Evolutionary conservation across 257 asterid genomes (phyloP), one percentile per base, ranked within the genome.

Genomic region (Solanum peruvianum): DNA sequence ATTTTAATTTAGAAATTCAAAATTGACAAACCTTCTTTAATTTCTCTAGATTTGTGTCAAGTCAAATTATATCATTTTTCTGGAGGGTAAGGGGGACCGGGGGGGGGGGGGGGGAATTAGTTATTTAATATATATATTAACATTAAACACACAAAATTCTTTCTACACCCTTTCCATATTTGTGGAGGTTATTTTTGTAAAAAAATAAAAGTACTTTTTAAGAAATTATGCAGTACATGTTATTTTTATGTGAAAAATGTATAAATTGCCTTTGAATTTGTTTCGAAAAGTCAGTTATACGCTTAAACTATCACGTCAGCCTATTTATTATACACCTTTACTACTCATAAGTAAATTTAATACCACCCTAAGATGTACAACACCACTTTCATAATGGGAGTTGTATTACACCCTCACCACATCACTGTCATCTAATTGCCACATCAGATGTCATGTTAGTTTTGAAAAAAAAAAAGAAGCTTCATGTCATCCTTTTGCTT

Each of bases 71-170:
- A 2, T 18, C 62, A 15, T 52, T 52, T 18, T 52, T 16, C 7
- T 4, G 8, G 7, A 5, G 21, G 60, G 21, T 0, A 4, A 9
- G 1, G 0, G 62, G 62, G 12, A 9, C 1, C 0, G 62, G 62
- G 1, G 62, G 10, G n/a, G 21, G 10, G n/a, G 21, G 21, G 45
- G 2, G 21, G 1, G 62, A 16, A 52, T 52, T 52, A 52, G 10
- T 52, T 16, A 56, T 56, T 56, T 56, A 56, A 56, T 56, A 25
- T 25, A 56, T 56, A 11, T n/a, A 56, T 56, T 56, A 20, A 20
- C 25, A 20, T 20, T 7, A 56, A 20, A 56, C 1, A 18, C 25
- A 20, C 12, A 56, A 56, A 56, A 56, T 56, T 56, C 66, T 56
- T 56, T 56, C 12, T 20, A 56, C 25, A 8, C 21, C 66, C 11